Conservation (phyloP, 2,329 filamentous ascomycete species). For the Aureobasidium melanogenum region DNA sequence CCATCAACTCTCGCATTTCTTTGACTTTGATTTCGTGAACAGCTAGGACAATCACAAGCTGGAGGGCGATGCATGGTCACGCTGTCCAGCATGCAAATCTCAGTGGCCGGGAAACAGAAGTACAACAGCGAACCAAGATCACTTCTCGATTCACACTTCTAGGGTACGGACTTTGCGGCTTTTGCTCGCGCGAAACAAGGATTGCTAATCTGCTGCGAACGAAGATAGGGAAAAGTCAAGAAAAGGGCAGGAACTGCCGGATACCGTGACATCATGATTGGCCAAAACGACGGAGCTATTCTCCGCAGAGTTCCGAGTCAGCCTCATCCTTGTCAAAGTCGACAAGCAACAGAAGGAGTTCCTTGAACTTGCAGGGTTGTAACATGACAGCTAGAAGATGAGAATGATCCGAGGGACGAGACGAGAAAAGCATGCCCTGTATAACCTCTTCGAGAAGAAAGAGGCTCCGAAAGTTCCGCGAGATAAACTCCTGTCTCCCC, state of each 20-base stretch:
- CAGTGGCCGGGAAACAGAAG: not conserved
- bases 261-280: not conserved
- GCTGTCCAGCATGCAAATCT: not conserved
- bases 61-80: not conserved
- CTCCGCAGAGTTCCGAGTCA: not conserved
- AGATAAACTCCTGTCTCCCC: not conserved
- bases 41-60: not conserved
- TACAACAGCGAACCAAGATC: not conserved
- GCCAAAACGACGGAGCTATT: not conserved
- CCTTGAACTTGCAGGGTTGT: not conserved
- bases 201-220: not conserved
- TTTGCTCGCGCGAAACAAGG: not conserved
- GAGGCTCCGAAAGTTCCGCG: not conserved
- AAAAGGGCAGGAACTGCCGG: not conserved
- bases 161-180: not conserved
- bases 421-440: too few relatives aligned
- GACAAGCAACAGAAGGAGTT: not conserved
- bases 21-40: too few relatives aligned
- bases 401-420: not conserved
- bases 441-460: not conserved
- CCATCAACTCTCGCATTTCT: not conserved
- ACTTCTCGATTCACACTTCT: not conserved
- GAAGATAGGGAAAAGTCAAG: not conserved
- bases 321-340: not conserved
- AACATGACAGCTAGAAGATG: not conserved